Base-by-base conservation (phyloP, 2,329 filamentous ascomycete species). In the Coniochaeta sp. region DNA sequence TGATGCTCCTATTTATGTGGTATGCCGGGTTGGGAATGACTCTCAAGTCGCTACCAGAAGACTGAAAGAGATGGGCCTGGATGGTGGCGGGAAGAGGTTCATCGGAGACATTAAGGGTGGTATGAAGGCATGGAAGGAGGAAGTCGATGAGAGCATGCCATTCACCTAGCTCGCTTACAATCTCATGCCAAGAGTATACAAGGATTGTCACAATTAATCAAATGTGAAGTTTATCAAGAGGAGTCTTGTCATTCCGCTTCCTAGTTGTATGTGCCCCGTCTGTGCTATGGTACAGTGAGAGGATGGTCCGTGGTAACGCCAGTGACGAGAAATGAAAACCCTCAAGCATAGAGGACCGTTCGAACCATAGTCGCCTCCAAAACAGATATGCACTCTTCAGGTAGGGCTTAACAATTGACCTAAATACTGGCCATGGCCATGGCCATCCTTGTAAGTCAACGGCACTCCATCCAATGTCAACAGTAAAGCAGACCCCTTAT, bases 11-110 rank as follows among this genome's bases (percentile, higher is more conserved):
- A 85, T 95, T 24, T 89, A 89, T 62, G 75, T 91, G 0, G 79
- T 95, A 0, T 95, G 90, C 65, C 80, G 89, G 32, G 78, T 89
- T 1, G 90, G 90, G 0, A 90, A 93, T 63, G 90, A 95, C 70
- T 93, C 89, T 12, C 90, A 93, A 69, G 65, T 91, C 22, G 86
- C 86, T 0, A 81, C 86, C 0, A 81, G 77, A 65, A 87, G 84
- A 66, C 75, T 93, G 60, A 87, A 88, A 66, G 82, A 88, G 16
- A 68, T 85, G 52, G 84, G 84, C 0, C 65, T 86, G 2, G 82
- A 79, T 34, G 68, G 69, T n/a, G 72, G 73, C 1, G 82, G 83
- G 0, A 73, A 76, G 54, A 79, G 85, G 12, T 84, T 81, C 64
- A 83, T 93, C 52, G 84, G 84, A 12, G 90, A 95, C 70, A 85